A percentile compares a stretch with the other conserved stretches of the same genome.
phyloP scores from a whole-genome alignment of 2,329 filamentous ascomycete genomes.

The Magnaporthiopsis poae region DNA sequence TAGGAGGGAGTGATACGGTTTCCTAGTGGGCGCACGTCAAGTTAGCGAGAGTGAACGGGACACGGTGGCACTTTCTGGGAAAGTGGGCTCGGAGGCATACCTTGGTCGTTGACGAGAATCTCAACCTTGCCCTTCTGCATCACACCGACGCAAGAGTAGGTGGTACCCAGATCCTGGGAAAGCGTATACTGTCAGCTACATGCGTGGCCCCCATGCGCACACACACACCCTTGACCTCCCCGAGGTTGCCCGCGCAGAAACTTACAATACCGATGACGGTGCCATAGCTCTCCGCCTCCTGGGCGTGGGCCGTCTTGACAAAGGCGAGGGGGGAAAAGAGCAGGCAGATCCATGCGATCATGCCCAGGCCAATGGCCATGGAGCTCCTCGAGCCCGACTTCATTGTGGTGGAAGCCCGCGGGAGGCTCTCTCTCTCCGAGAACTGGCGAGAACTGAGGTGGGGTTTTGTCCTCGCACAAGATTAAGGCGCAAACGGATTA shows the following conservation, averaged over 20 bases:
- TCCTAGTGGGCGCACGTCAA: constrained; percentile 34
- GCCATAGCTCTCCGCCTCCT: constrained; percentile 69
- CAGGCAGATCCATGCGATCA: constrained; percentile 83
- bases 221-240: not conserved
- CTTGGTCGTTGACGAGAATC: constrained; percentile 89
- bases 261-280: constrained; percentile 84
- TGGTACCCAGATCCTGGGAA: constrained; percentile 71
- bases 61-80: constrained; percentile 10
- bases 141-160: constrained; percentile 82
- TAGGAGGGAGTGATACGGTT: constrained; percentile 93
- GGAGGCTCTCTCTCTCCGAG: not conserved
- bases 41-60: not conserved
- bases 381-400: constrained; percentile 16
- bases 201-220: not conserved
- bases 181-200: not conserved
- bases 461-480: not conserved
- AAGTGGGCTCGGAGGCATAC: constrained; percentile 13
- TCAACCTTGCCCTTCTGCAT: constrained; percentile 94
- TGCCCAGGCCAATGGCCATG: constrained; percentile 54
- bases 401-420: constrained; percentile 9
- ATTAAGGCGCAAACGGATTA: not conserved
- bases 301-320: constrained; percentile 63
- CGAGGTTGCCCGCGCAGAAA: constrained; percentile 14
- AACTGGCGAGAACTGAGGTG: not conserved
- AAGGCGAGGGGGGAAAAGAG: constrained; percentile 82